These are phyloP conservation scores for Fragaria vesca DNA, from an alignment of 306 rosid genomes.

Conservation along the genomic window DNA sequence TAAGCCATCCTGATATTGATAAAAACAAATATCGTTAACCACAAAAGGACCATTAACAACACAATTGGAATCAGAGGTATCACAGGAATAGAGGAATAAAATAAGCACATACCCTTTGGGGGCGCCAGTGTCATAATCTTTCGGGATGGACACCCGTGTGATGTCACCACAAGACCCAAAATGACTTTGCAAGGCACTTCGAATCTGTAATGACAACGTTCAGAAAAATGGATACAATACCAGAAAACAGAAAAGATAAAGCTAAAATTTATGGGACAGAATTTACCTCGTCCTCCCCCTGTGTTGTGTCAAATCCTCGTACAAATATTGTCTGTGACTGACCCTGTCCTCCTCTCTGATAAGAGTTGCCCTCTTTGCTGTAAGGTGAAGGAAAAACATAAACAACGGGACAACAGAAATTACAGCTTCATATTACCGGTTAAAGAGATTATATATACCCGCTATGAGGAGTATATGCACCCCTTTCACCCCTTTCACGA, in stretches of 20 bases:
- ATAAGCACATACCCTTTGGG: conserved; percentile 54
- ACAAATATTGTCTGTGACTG: conserved; percentile 48
- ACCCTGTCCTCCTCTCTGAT: conserved; percentile 49
- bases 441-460: conserved; percentile 26
- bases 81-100: neutral
- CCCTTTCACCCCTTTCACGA: conserved; percentile 53
- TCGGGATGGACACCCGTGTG: conserved; percentile 66
- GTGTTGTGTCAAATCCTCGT: conserved; percentile 64
- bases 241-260: neutral
- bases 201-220: conserved; percentile 37
- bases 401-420: neutral
- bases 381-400: neutral
- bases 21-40: neutral
- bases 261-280: neutral
- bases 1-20: conserved; percentile 62
- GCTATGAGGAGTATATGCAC: conserved; percentile 57
- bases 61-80: neutral
- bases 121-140: conserved; percentile 57
- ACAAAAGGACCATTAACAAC: neutral
- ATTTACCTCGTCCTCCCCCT: conserved; percentile 69
- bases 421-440: neutral
- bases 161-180: conserved; percentile 73
- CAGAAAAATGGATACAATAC: neutral
- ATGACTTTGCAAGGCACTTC: conserved; percentile 44
- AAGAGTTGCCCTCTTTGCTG: conserved; percentile 50